These are phyloP conservation scores for Coniochaeta prunicola DNA, from an alignment of 2,329 filamentous ascomycete genomes.

Conservation along the genomic window DNA sequence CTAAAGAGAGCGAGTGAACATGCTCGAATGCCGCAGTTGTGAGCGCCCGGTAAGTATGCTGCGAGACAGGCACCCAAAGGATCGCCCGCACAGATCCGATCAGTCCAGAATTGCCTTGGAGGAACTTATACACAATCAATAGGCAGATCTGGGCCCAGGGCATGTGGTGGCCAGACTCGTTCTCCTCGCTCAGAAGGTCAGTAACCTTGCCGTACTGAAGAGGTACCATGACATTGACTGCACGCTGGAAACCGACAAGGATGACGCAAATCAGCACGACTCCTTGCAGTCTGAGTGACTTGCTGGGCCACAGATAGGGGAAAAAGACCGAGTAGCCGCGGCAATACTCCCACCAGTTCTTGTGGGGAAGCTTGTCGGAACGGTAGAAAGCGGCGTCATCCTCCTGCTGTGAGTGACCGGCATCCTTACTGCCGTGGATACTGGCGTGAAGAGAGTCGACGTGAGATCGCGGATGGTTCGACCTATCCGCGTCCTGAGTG, in stretches of 20 bases:
- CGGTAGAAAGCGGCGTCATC: conserved; percentile 78
- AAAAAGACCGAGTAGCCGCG: conserved; percentile 91
- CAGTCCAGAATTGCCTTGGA: conserved; percentile 84
- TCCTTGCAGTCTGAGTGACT: conserved; percentile 64
- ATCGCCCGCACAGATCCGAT: conserved; percentile 75
- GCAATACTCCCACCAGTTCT: conserved; percentile 94
- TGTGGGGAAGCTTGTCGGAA: conserved; percentile 75
- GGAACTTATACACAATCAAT: conserved; percentile 69
- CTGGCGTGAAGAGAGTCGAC: conserved; percentile 24
- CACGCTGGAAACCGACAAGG: conserved; percentile 71
- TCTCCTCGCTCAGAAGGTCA: conserved; percentile 50
- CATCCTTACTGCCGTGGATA: conserved; percentile 34
- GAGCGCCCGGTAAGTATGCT: conserved; percentile 91
- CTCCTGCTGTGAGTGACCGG: conserved; percentile 36
- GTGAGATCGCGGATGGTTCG: conserved; percentile 16
- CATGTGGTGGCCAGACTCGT: conserved; percentile 36
- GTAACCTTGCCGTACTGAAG: conserved; percentile 74
- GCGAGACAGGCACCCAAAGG: conserved; percentile 93
- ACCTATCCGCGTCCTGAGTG: conserved; percentile 11
- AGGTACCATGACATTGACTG: conserved; percentile 82
- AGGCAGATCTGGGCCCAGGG: conserved; percentile 70
- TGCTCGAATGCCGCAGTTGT: conserved; percentile 96
- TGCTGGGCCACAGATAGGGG: conserved; percentile 92
- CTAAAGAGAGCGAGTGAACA: conserved; percentile 87
- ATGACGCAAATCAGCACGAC: conserved; percentile 76